Conservation (phyloP, 257 asterid species). For the Capsicum pubescens region DNA sequence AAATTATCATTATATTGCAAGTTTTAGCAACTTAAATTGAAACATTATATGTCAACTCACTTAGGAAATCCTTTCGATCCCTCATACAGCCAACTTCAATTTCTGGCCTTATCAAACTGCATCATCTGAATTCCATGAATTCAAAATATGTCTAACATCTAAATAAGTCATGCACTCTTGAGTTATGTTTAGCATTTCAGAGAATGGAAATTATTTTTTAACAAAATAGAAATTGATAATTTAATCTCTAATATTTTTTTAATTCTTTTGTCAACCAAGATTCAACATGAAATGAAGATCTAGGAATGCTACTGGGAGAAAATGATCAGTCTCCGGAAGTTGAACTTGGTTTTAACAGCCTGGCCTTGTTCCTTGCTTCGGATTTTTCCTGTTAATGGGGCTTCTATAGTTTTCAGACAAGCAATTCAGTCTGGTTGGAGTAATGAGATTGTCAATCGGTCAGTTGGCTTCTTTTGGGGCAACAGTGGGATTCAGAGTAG, state of each 20-base stretch:
- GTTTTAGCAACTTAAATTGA: not conserved
- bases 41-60: not conserved
- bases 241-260: not conserved
- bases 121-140: constrained; percentile 17
- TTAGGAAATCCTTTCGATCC: not conserved
- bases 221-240: not conserved
- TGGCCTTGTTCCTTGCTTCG: constrained; percentile 37
- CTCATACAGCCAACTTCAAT: not conserved
- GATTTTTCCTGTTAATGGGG: constrained; percentile 27
- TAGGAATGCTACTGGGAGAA: constrained; percentile 31
- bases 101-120: not conserved
- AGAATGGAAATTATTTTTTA: not conserved
- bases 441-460: constrained; percentile 26
- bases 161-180: not conserved
- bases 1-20: not conserved
- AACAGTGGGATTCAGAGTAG: constrained; percentile 28
- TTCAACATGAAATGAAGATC: not conserved
- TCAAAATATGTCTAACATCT: not conserved
- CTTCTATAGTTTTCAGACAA: constrained; percentile 34
- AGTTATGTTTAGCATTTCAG: not conserved
- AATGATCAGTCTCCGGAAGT: constrained; percentile 52
- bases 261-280: not conserved
- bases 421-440: constrained; percentile 36
- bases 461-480: not conserved
- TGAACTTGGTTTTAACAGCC: constrained; percentile 36